Conservation (phyloP, 306 rosid species). For the Malus sylvestris region DNA sequence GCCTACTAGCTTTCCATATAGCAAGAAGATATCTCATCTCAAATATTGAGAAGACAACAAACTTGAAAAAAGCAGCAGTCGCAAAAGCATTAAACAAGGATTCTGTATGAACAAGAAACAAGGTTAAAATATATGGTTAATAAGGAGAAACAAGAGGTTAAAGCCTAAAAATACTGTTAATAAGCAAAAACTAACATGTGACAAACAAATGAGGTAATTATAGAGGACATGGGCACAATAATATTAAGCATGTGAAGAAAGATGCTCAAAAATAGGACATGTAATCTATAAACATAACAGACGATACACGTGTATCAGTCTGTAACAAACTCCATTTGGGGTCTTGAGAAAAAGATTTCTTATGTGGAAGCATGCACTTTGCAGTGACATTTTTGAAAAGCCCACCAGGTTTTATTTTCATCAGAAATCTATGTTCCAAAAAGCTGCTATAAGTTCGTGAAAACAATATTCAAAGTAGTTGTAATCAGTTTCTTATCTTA, state of each 20-base stretch:
- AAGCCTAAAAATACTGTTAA: background rate
- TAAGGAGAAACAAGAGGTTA: background rate
- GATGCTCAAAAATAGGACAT: background rate
- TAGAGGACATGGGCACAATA: background rate
- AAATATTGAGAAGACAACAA: slow-evolving; percentile 92
- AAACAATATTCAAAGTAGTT: background rate
- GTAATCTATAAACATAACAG: background rate
- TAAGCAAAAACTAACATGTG: background rate
- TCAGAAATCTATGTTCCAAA: background rate
- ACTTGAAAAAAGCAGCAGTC: slow-evolving; percentile 98
- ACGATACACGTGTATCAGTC: background rate
- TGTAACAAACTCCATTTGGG: background rate
- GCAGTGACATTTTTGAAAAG: background rate
- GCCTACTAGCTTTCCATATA: slow-evolving; percentile 98
- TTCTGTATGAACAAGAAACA: slow-evolving; percentile 45
- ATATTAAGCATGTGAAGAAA: background rate
- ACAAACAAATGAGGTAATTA: background rate
- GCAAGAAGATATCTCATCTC: slow-evolving; percentile 99
- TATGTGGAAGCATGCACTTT: background rate
- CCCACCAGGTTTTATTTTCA: background rate
- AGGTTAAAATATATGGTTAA: slow-evolving; percentile 17
- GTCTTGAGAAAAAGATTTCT: background rate
- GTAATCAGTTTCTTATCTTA: background rate
- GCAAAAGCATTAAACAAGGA: slow-evolving; percentile 97
- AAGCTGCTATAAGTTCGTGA: background rate